Percentiles rank a stretch among this genome's conserved stretches.
phyloP scores from a whole-genome alignment of 2,329 filamentous ascomycete genomes.

The Peltaster fructicola region DNA sequence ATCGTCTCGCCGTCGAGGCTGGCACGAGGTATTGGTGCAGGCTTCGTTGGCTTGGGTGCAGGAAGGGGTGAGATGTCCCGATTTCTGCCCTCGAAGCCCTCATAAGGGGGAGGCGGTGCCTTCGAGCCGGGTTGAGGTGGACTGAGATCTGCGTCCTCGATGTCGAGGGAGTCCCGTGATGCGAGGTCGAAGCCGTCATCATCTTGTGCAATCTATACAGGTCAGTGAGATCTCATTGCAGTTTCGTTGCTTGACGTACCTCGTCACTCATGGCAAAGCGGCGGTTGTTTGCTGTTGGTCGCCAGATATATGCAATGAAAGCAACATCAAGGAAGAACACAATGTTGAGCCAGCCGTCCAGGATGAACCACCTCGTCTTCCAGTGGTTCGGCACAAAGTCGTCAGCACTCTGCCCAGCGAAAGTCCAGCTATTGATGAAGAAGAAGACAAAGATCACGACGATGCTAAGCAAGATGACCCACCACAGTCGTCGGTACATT shows the following conservation, averaged over 20 bases:
- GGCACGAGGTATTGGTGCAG: slow-evolving; percentile 33
- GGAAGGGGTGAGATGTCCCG: slow-evolving; percentile 33
- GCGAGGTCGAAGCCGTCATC: slow-evolving; percentile 96
- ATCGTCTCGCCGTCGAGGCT: slow-evolving; percentile 82
- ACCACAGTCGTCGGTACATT: slow-evolving; percentile 99
- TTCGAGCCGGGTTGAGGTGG: slow-evolving; percentile 11
- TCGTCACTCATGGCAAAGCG: slow-evolving; percentile 98
- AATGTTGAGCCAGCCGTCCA: slow-evolving; percentile 93
- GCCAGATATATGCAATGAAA: slow-evolving; percentile 90
- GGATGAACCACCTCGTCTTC: slow-evolving; percentile 92
- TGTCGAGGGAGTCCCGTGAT: slow-evolving; percentile 58
- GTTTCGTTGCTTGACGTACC: slow-evolving; percentile 25
- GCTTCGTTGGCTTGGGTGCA: slow-evolving; percentile 33
- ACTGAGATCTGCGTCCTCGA: slow-evolving; percentile 31
- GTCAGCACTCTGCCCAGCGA: slow-evolving; percentile 66
- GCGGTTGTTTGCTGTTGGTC: slow-evolving; percentile 89
- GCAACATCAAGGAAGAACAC: slow-evolving; percentile 89
- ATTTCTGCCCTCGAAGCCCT: slow-evolving; percentile 11
- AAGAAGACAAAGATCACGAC: slow-evolving; percentile 96
- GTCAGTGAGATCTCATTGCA: slow-evolving; percentile 15
- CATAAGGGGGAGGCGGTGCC: slow-evolving; percentile 21
- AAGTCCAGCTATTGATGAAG: slow-evolving; percentile 93
- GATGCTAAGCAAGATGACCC: slow-evolving; percentile 84
- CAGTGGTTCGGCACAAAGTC: slow-evolving; percentile 93
- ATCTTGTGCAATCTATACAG: slow-evolving; percentile 65